These are phyloP conservation scores for Penicillium sp. DNA, from an alignment of 2,329 filamentous ascomycete genomes.

Conservation along the genomic window DNA sequence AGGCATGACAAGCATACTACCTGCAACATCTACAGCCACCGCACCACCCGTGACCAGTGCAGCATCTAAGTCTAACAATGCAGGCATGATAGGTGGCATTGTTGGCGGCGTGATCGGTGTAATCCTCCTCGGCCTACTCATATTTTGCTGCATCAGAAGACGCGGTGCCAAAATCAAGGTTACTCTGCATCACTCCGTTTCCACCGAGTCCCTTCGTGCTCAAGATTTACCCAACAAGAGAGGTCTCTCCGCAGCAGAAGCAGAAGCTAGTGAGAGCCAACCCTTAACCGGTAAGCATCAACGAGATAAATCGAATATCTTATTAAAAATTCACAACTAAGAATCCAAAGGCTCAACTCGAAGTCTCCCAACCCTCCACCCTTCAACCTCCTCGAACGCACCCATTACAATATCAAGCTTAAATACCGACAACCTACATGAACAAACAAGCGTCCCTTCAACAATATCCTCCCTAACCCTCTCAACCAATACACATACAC, in stretches of 20 bases:
- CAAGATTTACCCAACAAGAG: constrained; percentile 1
- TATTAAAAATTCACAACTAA: neutral
- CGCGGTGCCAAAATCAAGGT: constrained; percentile 1
- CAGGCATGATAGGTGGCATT: constrained; percentile 30
- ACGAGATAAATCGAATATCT: neutral
- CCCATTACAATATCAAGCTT: neutral
- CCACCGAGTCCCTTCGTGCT: neutral
- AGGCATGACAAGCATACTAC: neutral
- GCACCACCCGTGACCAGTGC: neutral
- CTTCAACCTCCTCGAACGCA: neutral
- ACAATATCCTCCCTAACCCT: neutral
- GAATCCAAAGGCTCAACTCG: neutral
- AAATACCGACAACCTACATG: neutral
- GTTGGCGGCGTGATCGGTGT: constrained; percentile 20
- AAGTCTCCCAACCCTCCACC: neutral
- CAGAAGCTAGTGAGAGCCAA: neutral
- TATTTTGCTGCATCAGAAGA: constrained; percentile 21
- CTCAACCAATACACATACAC: neutral
- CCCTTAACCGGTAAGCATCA: neutral
- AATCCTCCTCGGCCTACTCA: constrained; percentile 14
- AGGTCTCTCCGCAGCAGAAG: neutral
- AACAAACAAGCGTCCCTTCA: neutral
- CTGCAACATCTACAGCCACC: neutral
- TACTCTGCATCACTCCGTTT: constrained; percentile 4
- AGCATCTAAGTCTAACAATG: neutral